Percentiles rank a stretch among this genome's conserved stretches.
Conservation (phyloP, 169 alveolate species). For the Eimeria tenella region DNA sequence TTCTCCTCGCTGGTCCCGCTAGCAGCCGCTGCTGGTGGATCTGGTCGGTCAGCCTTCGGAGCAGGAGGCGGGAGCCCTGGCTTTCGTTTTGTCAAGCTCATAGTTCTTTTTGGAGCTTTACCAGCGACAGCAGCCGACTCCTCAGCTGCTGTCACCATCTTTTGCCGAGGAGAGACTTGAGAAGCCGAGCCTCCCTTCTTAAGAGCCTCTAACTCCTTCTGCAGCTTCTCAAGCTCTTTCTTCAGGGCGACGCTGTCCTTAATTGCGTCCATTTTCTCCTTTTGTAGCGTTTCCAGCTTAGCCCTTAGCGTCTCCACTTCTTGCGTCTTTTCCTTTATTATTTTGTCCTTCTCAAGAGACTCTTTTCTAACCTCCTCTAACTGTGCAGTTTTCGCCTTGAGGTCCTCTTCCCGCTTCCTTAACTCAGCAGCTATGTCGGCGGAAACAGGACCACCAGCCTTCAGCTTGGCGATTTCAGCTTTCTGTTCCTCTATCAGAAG, state of each 20-base stretch:
- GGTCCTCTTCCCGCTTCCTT: slow-evolving; percentile 47
- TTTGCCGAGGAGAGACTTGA: background rate
- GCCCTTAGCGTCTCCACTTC: slow-evolving; percentile 38
- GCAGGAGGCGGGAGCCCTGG: slow-evolving; percentile 64
- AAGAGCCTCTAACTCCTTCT: slow-evolving; percentile 43
- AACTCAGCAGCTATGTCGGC: slow-evolving; percentile 9
- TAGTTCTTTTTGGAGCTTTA: slow-evolving; percentile 27
- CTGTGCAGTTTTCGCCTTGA: slow-evolving; percentile 27
- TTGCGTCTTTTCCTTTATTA: slow-evolving; percentile 39
- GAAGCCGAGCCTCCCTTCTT: slow-evolving; percentile 28
- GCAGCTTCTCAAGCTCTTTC: slow-evolving; percentile 49
- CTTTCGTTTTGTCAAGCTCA: slow-evolving; percentile 41
- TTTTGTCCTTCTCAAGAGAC: background rate
- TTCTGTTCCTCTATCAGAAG: slow-evolving; percentile 8
- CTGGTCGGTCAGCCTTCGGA: slow-evolving; percentile 33
- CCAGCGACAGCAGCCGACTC: background rate
- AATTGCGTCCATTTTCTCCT: slow-evolving; percentile 42
- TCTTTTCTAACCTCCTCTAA: slow-evolving; percentile 29
- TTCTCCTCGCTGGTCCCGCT: background rate
- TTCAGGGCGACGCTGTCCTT: slow-evolving; percentile 43
- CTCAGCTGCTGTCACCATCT: background rate
- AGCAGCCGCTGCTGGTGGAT: slow-evolving; percentile 12
- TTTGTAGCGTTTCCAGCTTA: slow-evolving; percentile 40
- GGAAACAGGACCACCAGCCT: slow-evolving; percentile 3
- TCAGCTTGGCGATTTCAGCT: slow-evolving; percentile 23